A percentile compares a stretch with the other conserved stretches of the same genome.
Conservation (phyloP, 306 rosid species). For the Notholithocarpus densiflorus region DNA sequence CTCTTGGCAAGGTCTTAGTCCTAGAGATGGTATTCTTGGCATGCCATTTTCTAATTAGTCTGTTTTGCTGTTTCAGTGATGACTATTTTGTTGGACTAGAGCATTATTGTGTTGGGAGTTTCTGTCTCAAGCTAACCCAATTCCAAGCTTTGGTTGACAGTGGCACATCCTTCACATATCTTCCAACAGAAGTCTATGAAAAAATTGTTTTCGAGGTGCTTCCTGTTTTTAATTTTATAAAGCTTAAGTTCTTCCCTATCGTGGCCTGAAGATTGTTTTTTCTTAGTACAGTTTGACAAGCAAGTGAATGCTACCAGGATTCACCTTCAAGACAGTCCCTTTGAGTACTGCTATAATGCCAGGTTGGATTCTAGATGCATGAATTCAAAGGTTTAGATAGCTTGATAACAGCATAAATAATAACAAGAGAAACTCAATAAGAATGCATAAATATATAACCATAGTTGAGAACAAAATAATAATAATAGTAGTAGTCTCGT, state of each 20-base stretch:
- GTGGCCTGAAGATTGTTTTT: slow-evolving; percentile 10
- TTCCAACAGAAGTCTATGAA: slow-evolving; percentile 40
- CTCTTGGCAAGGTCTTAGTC: background rate
- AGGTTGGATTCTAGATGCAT: slow-evolving; percentile 34
- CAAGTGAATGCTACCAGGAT: slow-evolving; percentile 46
- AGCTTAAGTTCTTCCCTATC: background rate
- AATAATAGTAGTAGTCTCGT: too few species aligned
- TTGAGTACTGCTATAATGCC: slow-evolving; percentile 55
- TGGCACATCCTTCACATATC: slow-evolving; percentile 59
- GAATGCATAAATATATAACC: too few species aligned
- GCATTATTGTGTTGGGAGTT: slow-evolving; percentile 47
- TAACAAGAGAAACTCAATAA: too few species aligned
- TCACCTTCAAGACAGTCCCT: slow-evolving; percentile 10
- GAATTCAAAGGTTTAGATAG: too few species aligned
- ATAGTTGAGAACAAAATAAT: too few species aligned
- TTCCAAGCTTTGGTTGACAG: slow-evolving; percentile 50
- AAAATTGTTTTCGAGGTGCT: slow-evolving; percentile 48
- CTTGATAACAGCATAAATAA: too few species aligned
- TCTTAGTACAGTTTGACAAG: slow-evolving; percentile 54
- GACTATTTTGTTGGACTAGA: slow-evolving; percentile 50
- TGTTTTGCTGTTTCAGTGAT: slow-evolving; percentile 31
- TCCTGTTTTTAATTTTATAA: background rate
- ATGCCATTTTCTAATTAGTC: slow-evolving; percentile 11
- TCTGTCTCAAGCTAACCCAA: slow-evolving; percentile 42
- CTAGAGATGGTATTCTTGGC: slow-evolving; percentile 13